Percentiles rank a stretch among this genome's conserved stretches.
Evolutionary conservation across 1,139 yeast species (phyloP).

Genomic region (Debaryomyces coudertii): DNA sequence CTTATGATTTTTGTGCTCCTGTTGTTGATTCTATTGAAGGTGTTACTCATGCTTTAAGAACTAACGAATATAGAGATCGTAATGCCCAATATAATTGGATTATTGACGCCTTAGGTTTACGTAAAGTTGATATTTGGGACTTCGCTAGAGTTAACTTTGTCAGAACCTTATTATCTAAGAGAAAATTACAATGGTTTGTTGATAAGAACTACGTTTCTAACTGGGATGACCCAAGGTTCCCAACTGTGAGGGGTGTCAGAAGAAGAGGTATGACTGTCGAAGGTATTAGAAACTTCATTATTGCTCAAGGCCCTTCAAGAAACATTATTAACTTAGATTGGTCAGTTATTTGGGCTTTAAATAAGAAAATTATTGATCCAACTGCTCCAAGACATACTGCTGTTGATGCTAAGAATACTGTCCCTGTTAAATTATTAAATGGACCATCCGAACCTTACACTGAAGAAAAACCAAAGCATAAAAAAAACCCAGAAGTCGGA

Average conservation of each 20-base stretch:
- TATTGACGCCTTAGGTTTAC: conserved; percentile 69
- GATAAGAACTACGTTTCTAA: conserved; percentile 76
- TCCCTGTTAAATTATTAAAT: conserved; percentile 59
- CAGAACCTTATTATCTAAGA: conserved; percentile 84
- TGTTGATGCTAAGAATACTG: conserved; percentile 58
- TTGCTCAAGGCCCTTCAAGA: conserved; percentile 91
- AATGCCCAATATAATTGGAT: conserved; percentile 95
- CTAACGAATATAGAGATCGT: conserved; percentile 93
- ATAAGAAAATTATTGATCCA: conserved; percentile 91
- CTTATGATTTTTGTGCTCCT: conserved; percentile 94
- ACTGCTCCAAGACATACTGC: conserved; percentile 90
- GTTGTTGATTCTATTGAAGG: conserved; percentile 89
- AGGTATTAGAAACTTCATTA: conserved; percentile 83
- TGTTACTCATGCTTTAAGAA: conserved; percentile 91
- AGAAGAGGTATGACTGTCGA: conserved; percentile 97
- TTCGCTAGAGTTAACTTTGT: conserved; percentile 90
- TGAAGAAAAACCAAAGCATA: conserved; percentile 85
- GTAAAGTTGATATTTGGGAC: conserved; percentile 93
- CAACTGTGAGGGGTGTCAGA: conserved; percentile 93
- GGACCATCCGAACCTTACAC: conserved; percentile 61
- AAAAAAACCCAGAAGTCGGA: conserved; percentile 88
- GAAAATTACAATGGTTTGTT: conserved; percentile 95
- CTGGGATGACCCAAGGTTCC: conserved; percentile 98
- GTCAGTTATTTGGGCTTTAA: conserved; percentile 90
- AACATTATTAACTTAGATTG: conserved; percentile 90